phyloP scores from a whole-genome alignment of 2,329 filamentous ascomycete genomes.

The Aspergillus sp. region DNA sequence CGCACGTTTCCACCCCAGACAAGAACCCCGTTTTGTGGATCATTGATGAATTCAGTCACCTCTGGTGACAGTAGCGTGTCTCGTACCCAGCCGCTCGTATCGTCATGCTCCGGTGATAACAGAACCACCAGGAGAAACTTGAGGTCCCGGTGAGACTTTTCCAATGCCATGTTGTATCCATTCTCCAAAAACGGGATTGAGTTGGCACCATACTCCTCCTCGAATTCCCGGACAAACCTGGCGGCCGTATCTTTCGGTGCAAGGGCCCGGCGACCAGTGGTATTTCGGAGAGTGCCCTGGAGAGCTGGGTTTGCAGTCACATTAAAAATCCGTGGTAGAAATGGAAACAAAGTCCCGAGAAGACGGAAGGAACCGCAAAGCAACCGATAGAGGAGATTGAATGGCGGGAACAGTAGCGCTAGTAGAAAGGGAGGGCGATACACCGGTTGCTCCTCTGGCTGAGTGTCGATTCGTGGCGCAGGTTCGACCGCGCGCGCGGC shows the following conservation, averaged over 20 bases:
- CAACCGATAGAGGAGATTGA: constrained; percentile 66
- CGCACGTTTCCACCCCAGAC: constrained; percentile 90
- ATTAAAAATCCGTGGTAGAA: constrained; percentile 58
- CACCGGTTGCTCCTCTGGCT: constrained; percentile 53
- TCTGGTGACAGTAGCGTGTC: constrained; percentile 72
- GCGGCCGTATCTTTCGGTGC: constrained; percentile 80
- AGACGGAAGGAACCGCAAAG: constrained; percentile 59
- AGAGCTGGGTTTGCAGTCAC: constrained; percentile 41
- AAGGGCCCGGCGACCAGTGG: constrained; percentile 62
- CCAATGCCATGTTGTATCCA: constrained; percentile 84
- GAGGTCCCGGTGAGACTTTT: constrained; percentile 79
- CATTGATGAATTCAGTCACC: constrained; percentile 63
- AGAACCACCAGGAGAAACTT: constrained; percentile 87
- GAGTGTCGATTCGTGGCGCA: constrained; percentile 80
- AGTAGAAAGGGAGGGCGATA: constrained; percentile 67
- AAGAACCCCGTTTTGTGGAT: constrained; percentile 68
- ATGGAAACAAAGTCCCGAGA: constrained; percentile 68
- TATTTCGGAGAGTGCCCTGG: constrained; percentile 42
- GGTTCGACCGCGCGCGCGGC: constrained; percentile 45
- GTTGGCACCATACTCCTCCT: constrained; percentile 73
- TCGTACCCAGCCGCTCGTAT: constrained; percentile 70
- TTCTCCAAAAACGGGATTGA: constrained; percentile 70
- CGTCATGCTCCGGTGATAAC: constrained; percentile 87
- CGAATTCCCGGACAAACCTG: constrained; percentile 84
- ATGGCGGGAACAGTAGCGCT: constrained; percentile 68